Evolutionary conservation across 495 filamentous ascomycete species (phyloP).

Genomic region (Aspergillus sparsus): DNA sequence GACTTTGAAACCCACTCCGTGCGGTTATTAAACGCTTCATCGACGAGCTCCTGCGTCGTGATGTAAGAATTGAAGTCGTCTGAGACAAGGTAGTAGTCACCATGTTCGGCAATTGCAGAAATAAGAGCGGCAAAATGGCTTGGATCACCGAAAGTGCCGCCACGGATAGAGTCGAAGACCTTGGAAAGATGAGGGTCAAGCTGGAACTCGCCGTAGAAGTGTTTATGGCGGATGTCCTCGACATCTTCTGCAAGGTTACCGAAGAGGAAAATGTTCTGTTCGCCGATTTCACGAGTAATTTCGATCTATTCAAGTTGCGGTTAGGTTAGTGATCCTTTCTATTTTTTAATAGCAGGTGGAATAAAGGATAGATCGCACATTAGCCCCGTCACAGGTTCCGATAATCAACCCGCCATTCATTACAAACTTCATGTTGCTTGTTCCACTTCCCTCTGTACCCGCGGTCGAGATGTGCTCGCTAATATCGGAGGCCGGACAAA

Average conservation of each 20-base stretch:
- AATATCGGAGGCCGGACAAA: constrained; percentile 89
- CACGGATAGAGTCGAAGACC: constrained; percentile 82
- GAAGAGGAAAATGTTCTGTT: constrained; percentile 97
- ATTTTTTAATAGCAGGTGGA: not conserved
- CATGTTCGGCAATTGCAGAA: constrained; percentile 81
- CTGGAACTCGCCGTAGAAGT: constrained; percentile 76
- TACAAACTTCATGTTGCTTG: constrained; percentile 97
- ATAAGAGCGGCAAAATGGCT: constrained; percentile 76
- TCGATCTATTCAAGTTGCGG: constrained; percentile 64
- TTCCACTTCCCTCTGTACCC: constrained; percentile 76
- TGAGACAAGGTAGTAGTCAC: constrained; percentile 95
- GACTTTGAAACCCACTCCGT: constrained; percentile 89
- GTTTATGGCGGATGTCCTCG: constrained; percentile 89
- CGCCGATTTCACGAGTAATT: constrained; percentile 95
- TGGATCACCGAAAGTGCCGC: constrained; percentile 74
- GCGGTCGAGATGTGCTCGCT: constrained; percentile 99
- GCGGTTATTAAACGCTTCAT: constrained; percentile 85
- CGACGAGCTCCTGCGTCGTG: constrained; percentile 84
- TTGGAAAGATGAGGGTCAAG: constrained; percentile 72
- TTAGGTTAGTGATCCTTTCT: constrained; percentile 18
- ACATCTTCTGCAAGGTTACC: constrained; percentile 96
- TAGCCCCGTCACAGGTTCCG: constrained; percentile 96
- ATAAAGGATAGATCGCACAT: constrained; percentile 60
- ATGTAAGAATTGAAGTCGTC: constrained; percentile 96
- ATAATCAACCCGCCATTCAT: constrained; percentile 96